Conservation (phyloP, 768 basidiomycete species). For the Dacryopinax primogenitus region DNA sequence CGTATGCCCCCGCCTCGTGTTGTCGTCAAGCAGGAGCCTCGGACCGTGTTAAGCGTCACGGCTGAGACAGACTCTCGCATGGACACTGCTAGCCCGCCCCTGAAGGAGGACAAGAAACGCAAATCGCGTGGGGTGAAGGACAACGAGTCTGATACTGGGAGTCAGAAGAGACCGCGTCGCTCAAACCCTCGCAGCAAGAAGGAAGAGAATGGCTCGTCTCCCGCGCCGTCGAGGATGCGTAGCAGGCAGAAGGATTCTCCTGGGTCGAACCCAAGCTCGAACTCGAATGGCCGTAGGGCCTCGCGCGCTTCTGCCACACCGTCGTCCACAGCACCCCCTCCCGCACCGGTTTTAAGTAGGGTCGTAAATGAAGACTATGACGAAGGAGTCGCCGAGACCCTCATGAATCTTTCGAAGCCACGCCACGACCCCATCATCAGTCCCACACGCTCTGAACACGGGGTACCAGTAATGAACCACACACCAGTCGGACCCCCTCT, state of each 20-base stretch:
- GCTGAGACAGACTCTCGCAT: neutral
- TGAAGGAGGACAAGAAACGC: slow-evolving; percentile 2
- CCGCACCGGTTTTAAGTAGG: neutral
- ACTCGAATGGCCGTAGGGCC: neutral
- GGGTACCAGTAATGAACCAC: neutral
- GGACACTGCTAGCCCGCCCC: neutral
- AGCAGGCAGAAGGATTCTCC: slow-evolving; percentile 6
- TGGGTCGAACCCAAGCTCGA: neutral
- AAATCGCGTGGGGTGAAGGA: slow-evolving; percentile 1
- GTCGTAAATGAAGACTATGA: slow-evolving; percentile 1
- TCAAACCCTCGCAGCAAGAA: neutral
- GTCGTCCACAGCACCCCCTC: neutral
- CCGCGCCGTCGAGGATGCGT: neutral
- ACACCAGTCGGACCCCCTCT: neutral
- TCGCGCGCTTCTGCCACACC: neutral
- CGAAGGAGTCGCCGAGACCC: neutral
- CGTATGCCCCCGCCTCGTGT: slow-evolving; percentile 2
- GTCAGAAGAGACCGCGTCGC: neutral
- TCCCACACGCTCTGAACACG: neutral
- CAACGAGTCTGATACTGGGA: slow-evolving; percentile 1
- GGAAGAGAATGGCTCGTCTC: slow-evolving; percentile 1
- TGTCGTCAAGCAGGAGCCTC: slow-evolving; percentile 2
- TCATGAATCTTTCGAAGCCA: neutral
- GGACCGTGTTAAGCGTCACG: neutral
- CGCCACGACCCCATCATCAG: neutral